Conservation (phyloP, 2,329 filamentous ascomycete species). For the Alternaria ethzedia region DNA sequence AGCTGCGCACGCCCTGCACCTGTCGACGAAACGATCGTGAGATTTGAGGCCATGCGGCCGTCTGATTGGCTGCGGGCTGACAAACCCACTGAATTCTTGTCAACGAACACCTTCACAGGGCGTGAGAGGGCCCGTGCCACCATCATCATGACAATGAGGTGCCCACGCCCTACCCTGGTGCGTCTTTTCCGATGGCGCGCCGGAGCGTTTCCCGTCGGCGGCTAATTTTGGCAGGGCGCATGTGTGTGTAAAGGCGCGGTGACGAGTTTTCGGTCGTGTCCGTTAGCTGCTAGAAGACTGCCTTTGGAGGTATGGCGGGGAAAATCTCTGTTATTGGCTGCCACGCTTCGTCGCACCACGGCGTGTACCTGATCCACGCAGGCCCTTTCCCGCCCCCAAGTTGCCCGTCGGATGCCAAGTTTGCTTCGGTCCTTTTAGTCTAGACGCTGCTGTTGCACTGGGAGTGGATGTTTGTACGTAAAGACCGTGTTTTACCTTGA, state of each 20-base stretch:
- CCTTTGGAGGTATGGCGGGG: slow-evolving; percentile 25
- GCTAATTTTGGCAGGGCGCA: slow-evolving; percentile 12
- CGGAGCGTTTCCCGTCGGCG: slow-evolving; percentile 19
- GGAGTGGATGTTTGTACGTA: slow-evolving; percentile 33
- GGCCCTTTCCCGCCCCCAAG: slow-evolving; percentile 10
- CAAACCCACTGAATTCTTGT: slow-evolving; percentile 20
- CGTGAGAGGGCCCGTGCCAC: slow-evolving; percentile 5
- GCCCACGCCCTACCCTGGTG: slow-evolving; percentile 14
- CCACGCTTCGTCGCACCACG: slow-evolving; percentile 6
- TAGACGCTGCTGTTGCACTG: slow-evolving; percentile 19
- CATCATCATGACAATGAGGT: slow-evolving; percentile 2
- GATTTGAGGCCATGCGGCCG: neutral
- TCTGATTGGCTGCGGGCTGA: slow-evolving; percentile 17
- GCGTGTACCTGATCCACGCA: neutral
- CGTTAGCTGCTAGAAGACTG: slow-evolving; percentile 20
- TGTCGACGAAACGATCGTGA: slow-evolving; percentile 5
- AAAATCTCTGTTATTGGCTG: slow-evolving; percentile 27
- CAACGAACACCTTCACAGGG: slow-evolving; percentile 13
- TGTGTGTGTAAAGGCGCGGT: slow-evolving; percentile 3
- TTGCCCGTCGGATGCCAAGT: slow-evolving; percentile 19
- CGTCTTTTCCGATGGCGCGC: slow-evolving; percentile 7
- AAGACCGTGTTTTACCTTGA: slow-evolving; percentile 5
- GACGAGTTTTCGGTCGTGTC: slow-evolving; percentile 7
- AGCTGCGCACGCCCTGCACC: slow-evolving; percentile 19
- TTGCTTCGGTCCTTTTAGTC: slow-evolving; percentile 7